These are phyloP conservation scores for Crithidia thermophila DNA, from an alignment of 208 protist species.

Conservation along the genomic window DNA sequence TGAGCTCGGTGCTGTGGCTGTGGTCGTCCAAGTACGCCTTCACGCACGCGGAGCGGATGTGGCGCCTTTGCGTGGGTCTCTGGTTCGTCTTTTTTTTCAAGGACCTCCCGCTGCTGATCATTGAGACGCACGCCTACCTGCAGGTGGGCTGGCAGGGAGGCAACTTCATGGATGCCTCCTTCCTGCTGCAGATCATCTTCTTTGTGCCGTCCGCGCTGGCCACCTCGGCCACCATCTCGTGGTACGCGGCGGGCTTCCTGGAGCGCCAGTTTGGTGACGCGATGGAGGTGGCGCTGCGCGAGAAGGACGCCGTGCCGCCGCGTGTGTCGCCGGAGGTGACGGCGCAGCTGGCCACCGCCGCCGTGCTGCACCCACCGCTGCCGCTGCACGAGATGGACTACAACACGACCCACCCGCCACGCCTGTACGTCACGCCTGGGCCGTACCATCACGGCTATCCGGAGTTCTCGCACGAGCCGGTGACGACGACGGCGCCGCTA, in stretches of 20 bases:
- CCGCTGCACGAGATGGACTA: constrained; percentile 23
- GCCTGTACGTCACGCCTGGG: neutral
- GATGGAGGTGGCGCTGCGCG: constrained; percentile 3
- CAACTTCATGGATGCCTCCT: constrained; percentile 42
- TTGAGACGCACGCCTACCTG: constrained; percentile 45
- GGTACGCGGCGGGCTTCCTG: constrained; percentile 47
- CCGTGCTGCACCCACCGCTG: constrained; percentile 22
- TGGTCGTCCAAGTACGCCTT: constrained; percentile 54
- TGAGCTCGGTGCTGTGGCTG: constrained; percentile 63
- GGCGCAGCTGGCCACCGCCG: constrained; percentile 8
- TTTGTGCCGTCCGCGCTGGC: constrained; percentile 43
- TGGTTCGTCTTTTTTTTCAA: constrained; percentile 51
- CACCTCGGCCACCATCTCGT: constrained; percentile 49
- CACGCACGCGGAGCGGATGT: constrained; percentile 40
- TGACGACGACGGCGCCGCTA: neutral
- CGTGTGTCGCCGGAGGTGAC: constrained; percentile 1
- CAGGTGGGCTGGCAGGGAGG: constrained; percentile 37
- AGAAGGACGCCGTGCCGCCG: neutral
- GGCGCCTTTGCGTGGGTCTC: constrained; percentile 41
- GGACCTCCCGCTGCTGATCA: constrained; percentile 55
- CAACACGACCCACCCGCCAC: constrained; percentile 6
- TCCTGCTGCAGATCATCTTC: constrained; percentile 55
- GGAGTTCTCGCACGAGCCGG: neutral
- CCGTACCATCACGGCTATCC: neutral
- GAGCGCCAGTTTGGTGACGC: constrained; percentile 40